These are phyloP conservation scores for Ormosia semicastrata DNA, from an alignment of 306 rosid species.

Conservation along the genomic window DNA sequence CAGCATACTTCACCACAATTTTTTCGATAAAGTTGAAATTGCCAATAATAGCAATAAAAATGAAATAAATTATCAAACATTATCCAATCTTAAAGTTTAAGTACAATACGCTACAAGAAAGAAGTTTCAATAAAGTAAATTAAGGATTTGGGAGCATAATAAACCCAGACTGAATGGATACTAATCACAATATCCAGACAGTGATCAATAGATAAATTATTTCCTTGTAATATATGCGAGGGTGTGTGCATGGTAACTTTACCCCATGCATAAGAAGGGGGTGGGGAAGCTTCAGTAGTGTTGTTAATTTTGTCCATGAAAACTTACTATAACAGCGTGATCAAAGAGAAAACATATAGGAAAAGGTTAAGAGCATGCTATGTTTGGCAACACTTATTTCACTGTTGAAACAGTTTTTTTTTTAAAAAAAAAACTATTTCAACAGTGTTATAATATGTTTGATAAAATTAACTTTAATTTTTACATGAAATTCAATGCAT, in stretches of 20 bases:
- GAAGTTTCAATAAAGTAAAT: background rate
- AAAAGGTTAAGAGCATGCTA: background rate
- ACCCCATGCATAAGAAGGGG: background rate
- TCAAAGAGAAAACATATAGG: background rate
- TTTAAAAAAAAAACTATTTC: too few relatives aligned
- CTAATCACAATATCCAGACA: background rate
- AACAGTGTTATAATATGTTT: too few relatives aligned
- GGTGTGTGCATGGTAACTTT: background rate
- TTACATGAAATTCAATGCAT: too few relatives aligned
- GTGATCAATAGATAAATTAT: background rate
- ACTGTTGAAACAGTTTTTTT: too few relatives aligned
- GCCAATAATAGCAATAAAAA: slow-evolving; percentile 46
- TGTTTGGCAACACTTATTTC: too few relatives aligned
- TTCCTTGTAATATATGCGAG: background rate
- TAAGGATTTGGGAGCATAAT: background rate
- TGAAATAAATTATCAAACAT: background rate
- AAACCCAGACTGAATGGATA: background rate
- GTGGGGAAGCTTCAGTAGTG: background rate
- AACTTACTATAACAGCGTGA: background rate
- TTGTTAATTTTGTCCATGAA: background rate
- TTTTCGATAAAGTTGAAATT: slow-evolving; percentile 78
- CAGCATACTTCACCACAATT: slow-evolving; percentile 73
- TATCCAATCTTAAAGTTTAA: slow-evolving; percentile 15
- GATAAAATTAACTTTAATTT: too few relatives aligned
- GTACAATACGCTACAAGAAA: slow-evolving; percentile 10